A percentile compares a stretch with the other conserved stretches of the same genome.
Conservation (phyloP, 176 grass and related monocot genomes). For the Oryza coarctata region DNA sequence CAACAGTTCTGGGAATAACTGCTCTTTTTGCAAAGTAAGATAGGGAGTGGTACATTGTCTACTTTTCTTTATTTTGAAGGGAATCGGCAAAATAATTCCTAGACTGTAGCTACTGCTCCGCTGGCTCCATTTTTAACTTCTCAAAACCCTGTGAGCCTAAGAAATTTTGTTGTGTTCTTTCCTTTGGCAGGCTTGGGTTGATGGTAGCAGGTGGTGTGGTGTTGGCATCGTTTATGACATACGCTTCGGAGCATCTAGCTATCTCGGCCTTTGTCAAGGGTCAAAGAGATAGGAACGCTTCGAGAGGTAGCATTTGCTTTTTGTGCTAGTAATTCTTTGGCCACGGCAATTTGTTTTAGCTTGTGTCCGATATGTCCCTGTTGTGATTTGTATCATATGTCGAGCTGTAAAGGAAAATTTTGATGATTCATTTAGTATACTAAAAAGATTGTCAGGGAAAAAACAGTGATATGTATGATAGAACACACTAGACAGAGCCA, state of each 20-base stretch:
- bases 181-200: constrained; percentile 68
- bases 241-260: constrained; percentile 73
- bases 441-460: neutral
- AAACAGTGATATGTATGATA: neutral
- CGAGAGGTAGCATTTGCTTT: constrained; percentile 48
- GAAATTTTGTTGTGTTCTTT: constrained; percentile 1
- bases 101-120: neutral
- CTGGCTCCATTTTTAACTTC: neutral
- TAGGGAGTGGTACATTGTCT: neutral
- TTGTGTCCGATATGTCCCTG: constrained; percentile 19
- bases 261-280: constrained; percentile 69
- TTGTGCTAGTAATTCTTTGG: constrained; percentile 1
- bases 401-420: constrained; percentile 7
- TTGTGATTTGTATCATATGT: constrained; percentile 58
- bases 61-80: neutral
- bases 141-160: neutral
- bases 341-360: neutral
- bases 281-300: constrained; percentile 42
- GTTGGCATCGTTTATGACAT: constrained; percentile 70
- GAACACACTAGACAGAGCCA: neutral
- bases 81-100: neutral
- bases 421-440: constrained; percentile 23
- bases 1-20: constrained; percentile 67
- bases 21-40: constrained; percentile 88
- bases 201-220: constrained; percentile 59